These are phyloP conservation scores for Hypoxylon sp. DNA, from an alignment of 2,329 filamentous ascomycete species.

Conservation along the genomic window DNA sequence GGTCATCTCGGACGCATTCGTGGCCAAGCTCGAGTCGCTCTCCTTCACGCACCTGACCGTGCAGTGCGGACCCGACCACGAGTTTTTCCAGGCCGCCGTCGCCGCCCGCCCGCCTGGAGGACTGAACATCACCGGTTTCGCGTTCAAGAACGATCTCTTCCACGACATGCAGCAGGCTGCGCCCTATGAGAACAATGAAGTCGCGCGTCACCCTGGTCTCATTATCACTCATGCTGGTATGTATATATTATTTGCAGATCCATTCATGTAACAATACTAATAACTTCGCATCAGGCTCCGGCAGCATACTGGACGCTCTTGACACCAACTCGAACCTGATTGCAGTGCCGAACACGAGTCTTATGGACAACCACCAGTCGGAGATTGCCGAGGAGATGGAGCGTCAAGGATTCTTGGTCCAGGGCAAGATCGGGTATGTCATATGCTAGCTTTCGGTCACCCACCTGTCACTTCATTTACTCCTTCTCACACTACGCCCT, in stretches of 20 bases:
- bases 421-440: slow-evolving; percentile 73
- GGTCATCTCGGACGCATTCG: slow-evolving; percentile 71
- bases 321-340: slow-evolving; percentile 81
- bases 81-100: slow-evolving; percentile 60
- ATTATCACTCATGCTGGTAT: slow-evolving; percentile 91
- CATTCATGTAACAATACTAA: slow-evolving; percentile 8
- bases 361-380: slow-evolving; percentile 91
- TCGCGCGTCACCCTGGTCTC: slow-evolving; percentile 69
- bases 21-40: slow-evolving; percentile 67
- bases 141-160: slow-evolving; percentile 73
- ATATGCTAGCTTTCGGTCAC: neutral
- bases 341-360: slow-evolving; percentile 84
- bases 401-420: slow-evolving; percentile 79
- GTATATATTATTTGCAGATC: slow-evolving; percentile 37
- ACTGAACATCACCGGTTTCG: slow-evolving; percentile 71
- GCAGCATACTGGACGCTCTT: slow-evolving; percentile 86
- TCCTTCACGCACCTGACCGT: slow-evolving; percentile 79
- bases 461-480: neutral
- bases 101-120: slow-evolving; percentile 48
- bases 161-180: slow-evolving; percentile 69
- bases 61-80: slow-evolving; percentile 81
- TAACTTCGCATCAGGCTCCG: slow-evolving; percentile 72
- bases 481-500: neutral
- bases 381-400: slow-evolving; percentile 85
- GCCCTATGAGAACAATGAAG: slow-evolving; percentile 51